Evolutionary conservation across 2,329 filamentous ascomycete species (phyloP).

Genomic region (Cryphonectria carpinicola): DNA sequence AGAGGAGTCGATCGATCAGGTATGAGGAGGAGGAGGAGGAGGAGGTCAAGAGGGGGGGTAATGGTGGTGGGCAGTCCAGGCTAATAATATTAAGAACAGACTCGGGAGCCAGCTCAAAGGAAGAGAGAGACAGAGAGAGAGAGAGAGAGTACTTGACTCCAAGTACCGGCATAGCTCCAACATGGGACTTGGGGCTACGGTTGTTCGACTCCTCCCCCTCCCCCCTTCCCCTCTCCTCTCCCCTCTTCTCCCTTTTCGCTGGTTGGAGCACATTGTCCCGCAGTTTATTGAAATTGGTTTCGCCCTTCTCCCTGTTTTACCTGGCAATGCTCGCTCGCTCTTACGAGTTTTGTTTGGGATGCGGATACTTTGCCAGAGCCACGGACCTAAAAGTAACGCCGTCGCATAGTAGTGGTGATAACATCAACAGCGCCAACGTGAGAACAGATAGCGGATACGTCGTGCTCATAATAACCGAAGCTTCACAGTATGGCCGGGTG

Average conservation of each 20-base stretch:
- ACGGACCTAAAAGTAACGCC: conserved; percentile 6
- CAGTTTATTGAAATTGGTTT: conserved; percentile 4
- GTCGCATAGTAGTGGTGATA: background rate
- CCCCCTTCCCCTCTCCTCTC: too few species aligned
- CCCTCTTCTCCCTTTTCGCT: background rate
- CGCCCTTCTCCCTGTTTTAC: background rate
- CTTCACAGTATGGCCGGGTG: background rate
- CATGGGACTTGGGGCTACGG: background rate
- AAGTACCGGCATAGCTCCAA: conserved; percentile 10
- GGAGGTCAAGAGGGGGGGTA: background rate
- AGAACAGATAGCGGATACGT: background rate
- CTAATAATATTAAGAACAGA: conserved; percentile 8
- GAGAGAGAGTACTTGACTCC: conserved; percentile 1
- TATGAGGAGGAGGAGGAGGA: conserved; percentile 23
- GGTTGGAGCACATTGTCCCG: conserved; percentile 6
- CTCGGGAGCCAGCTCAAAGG: conserved; percentile 2
- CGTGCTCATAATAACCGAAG: conserved; percentile 4
- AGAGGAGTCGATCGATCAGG: conserved; percentile 14
- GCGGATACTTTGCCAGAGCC: background rate
- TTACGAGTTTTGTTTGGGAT: background rate
- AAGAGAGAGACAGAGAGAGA: conserved; percentile 6
- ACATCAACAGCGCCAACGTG: background rate
- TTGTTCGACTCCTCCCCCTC: background rate
- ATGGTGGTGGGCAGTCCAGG: conserved; percentile 15
- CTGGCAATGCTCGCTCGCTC: background rate